Base-by-base conservation (phyloP, 257 asterid species). In the Capsicum rhomboideum region DNA sequence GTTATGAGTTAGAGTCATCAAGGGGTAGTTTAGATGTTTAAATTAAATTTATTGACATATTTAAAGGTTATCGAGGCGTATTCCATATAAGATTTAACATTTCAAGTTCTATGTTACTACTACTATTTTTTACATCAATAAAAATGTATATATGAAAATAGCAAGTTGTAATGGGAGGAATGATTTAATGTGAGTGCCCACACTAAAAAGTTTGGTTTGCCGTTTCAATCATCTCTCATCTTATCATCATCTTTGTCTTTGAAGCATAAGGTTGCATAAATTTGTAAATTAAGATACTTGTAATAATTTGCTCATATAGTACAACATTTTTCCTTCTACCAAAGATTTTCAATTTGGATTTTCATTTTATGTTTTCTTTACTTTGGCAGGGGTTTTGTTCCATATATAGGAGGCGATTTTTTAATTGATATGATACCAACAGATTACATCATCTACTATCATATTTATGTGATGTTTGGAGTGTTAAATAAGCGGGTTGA, bases 171-270 rank as follows among this genome's bases (percentile, higher is more conserved):
- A 55, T 26, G 23, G 69, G 69, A 63, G 80, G 80, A 83, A 86
- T 86, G 86, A 88, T 83, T 80, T 81, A 81, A 83, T 86, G 89
- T 80, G 88, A 86, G 88, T 82, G 2, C 88, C 84, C 87, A 84
- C 87, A 80, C 72, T 79, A 77, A 74, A 61, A 79, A 79, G 84
- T 86, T 86, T 58, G 88, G 87, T 82, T 34, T 80, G 84, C 85
- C 46, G 46, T 88, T 83, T 61, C 79, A 69, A 82, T 88, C 87
- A 78, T 68, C 85, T 71, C 53, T 75, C 66, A 61, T 28, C 10
- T 67, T 85, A 18, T 82, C 58, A 67, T 67, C 64, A 79, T 29
- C 9, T 63, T 46, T 56, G 53, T 37, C 72, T 75, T 83, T 74
- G 46, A 77, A 50, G 59, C 53, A 58, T 79, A 31, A 26, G 49